These are phyloP conservation scores for Nelumbo lutea DNA, from an alignment of 164 flowering plant species.

Conservation along the genomic window DNA sequence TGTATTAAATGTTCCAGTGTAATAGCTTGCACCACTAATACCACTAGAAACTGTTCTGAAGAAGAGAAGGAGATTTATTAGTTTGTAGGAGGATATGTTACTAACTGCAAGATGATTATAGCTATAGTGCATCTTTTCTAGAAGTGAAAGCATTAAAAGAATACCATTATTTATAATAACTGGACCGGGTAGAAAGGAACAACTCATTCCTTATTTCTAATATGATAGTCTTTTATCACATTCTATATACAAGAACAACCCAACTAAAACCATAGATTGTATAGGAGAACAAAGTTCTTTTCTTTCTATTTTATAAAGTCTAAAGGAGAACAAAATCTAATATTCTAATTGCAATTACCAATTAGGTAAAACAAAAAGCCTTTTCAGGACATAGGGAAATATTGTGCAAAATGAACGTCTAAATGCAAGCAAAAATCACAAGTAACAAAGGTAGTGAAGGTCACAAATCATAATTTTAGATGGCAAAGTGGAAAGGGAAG, in stretches of 20 bases:
- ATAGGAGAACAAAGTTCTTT: neutral
- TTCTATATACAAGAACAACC: too few relatives aligned
- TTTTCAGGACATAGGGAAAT: too few relatives aligned
- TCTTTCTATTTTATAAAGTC: neutral
- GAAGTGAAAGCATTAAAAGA: neutral
- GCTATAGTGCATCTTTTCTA: neutral
- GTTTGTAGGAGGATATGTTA: constrained; percentile 3
- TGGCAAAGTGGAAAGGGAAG: too few relatives aligned
- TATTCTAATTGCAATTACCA: too few relatives aligned
- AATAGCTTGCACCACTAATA: constrained; percentile 98
- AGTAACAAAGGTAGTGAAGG: too few relatives aligned
- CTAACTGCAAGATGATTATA: neutral
- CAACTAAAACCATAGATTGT: neutral
- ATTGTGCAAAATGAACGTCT: too few relatives aligned
- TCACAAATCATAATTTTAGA: too few relatives aligned
- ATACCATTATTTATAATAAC: neutral
- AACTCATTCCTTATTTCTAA: neutral
- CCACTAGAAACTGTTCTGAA: constrained; percentile 99
- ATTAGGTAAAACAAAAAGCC: too few relatives aligned
- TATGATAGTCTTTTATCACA: too few relatives aligned
- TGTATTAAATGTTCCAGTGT: constrained; percentile 88
- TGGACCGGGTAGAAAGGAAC: neutral
- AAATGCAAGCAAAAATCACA: too few relatives aligned
- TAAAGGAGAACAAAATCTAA: neutral
- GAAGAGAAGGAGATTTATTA: constrained; percentile 21